Evolutionary conservation across 164 flowering plant genomes (phyloP).

Genomic region (Saururus chinensis): DNA sequence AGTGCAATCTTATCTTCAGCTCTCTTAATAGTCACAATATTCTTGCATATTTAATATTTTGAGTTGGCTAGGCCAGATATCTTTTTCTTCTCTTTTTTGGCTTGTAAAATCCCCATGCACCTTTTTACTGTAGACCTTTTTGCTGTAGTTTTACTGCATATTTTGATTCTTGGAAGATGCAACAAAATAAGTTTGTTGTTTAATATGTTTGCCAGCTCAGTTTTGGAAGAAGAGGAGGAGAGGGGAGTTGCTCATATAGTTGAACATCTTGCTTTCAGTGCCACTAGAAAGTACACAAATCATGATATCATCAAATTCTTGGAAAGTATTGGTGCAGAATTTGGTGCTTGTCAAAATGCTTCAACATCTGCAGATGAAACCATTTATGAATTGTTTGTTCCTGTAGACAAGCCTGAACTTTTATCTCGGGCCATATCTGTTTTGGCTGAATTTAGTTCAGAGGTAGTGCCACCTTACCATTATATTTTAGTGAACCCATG

Average conservation of each 20-base stretch:
- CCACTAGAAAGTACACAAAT: slow-evolving; percentile 77
- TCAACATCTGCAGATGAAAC: slow-evolving; percentile 90
- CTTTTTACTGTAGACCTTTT: too few relatives aligned
- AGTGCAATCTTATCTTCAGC: too few relatives aligned
- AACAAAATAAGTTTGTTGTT: slow-evolving; percentile 4
- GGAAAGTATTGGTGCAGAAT: slow-evolving; percentile 94
- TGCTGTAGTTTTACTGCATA: background rate
- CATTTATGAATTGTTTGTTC: slow-evolving; percentile 86
- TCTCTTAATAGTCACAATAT: too few relatives aligned
- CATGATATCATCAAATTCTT: slow-evolving; percentile 85
- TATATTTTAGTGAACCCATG: background rate
- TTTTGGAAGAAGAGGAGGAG: slow-evolving; percentile 94
- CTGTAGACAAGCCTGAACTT: slow-evolving; percentile 86
- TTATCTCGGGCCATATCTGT: slow-evolving; percentile 80
- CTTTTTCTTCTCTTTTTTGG: too few relatives aligned
- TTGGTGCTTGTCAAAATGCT: slow-evolving; percentile 98
- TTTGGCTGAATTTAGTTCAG: slow-evolving; percentile 87
- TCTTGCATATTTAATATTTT: too few relatives aligned
- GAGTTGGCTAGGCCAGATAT: too few relatives aligned
- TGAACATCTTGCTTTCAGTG: slow-evolving; percentile 97
- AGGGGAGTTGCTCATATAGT: slow-evolving; percentile 98
- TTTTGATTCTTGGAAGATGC: background rate
- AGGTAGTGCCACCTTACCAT: slow-evolving; percentile 34
- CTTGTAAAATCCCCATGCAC: too few relatives aligned
- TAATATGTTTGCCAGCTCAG: slow-evolving; percentile 66